phyloP scores from a whole-genome alignment of 2,329 filamentous ascomycete species.

The Domatiomyces globalis region DNA sequence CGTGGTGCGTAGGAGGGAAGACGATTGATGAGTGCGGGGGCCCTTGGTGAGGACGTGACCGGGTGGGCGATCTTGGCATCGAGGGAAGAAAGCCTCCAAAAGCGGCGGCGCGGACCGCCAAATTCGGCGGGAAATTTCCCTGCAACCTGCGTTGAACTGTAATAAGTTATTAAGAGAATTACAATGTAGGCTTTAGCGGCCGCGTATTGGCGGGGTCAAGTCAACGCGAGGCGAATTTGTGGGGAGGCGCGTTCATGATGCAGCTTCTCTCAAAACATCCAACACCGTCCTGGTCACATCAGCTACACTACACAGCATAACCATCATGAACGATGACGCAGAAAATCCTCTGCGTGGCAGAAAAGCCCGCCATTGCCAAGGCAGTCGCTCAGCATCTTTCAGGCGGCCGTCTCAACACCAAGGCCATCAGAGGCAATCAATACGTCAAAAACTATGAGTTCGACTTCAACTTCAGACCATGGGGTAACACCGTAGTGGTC shows the following conservation, averaged over 20 bases:
- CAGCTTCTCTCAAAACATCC: too few species aligned
- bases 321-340: slow-evolving; percentile 18
- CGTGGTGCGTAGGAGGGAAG: too few species aligned
- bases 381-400: slow-evolving; percentile 82
- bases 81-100: too few species aligned
- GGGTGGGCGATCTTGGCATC: too few species aligned
- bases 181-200: too few species aligned
- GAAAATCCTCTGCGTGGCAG: slow-evolving; percentile 60
- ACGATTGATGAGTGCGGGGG: too few species aligned
- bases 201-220: slow-evolving; percentile 5
- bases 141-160: too few species aligned
- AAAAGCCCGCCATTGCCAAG: slow-evolving; percentile 91
- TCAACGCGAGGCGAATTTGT: neutral
- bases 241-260: neutral
- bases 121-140: too few species aligned
- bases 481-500: slow-evolving; percentile 70
- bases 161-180: too few species aligned
- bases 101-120: too few species aligned
- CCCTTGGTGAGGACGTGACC: too few species aligned
- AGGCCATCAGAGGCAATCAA: slow-evolving; percentile 49
- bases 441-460: slow-evolving; percentile 95
- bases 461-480: slow-evolving; percentile 68
- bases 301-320: neutral
- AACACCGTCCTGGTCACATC: neutral
- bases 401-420: slow-evolving; percentile 54